Conservation (phyloP, 768 basidiomycete genomes). For the Pleurotus eryngii region DNA sequence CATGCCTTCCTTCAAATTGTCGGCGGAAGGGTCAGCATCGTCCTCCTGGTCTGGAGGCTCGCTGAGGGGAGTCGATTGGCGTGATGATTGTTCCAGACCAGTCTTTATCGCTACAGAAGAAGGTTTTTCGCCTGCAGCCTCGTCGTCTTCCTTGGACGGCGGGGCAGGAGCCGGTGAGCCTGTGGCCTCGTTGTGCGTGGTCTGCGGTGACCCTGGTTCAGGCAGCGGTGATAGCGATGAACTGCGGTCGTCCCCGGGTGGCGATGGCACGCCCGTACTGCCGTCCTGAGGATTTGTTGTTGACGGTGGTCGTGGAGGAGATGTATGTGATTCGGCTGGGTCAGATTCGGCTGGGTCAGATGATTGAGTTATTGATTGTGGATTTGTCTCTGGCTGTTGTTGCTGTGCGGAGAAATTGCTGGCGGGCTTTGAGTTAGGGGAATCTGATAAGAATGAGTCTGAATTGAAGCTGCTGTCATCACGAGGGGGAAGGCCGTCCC, state of each 20-base stretch:
- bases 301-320: constrained; percentile 19
- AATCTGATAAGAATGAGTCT: constrained; percentile 15
- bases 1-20: constrained; percentile 8
- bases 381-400: background rate
- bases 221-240: constrained; percentile 60
- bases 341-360: constrained; percentile 13
- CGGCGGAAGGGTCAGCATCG: constrained; percentile 3
- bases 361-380: background rate
- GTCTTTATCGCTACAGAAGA: constrained; percentile 4
- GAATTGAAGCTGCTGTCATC: constrained; percentile 18
- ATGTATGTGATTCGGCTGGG: constrained; percentile 11
- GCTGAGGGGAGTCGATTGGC: constrained; percentile 70
- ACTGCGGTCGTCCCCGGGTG: constrained; percentile 36
- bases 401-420: constrained; percentile 12
- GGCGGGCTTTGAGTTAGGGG: background rate
- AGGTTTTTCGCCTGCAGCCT: constrained; percentile 27
- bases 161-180: constrained; percentile 9
- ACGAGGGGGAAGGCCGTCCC: constrained; percentile 26
- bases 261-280: constrained; percentile 22
- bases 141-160: constrained; percentile 28
- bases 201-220: constrained; percentile 35
- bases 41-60: constrained; percentile 33
- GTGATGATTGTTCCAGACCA: constrained; percentile 33
- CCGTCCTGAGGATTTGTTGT: constrained; percentile 21
- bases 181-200: constrained; percentile 11